Evolutionary conservation across 495 filamentous ascomycete genomes (phyloP).

Genomic region (Tetracladium setigerum): DNA sequence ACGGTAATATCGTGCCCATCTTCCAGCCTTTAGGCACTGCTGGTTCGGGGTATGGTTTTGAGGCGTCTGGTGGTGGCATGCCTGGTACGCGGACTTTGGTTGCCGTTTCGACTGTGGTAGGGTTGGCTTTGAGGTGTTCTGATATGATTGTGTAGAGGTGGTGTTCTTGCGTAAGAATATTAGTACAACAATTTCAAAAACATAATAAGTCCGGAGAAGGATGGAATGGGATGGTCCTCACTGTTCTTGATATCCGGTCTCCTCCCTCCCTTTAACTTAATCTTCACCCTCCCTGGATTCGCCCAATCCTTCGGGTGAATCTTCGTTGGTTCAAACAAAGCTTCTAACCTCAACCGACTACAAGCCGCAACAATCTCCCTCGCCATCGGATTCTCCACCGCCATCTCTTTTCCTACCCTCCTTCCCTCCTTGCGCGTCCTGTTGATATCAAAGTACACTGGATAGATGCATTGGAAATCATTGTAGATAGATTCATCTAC

Average conservation of each 20-base stretch:
- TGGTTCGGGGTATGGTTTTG: slow-evolving; percentile 59
- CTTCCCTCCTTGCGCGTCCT: slow-evolving; percentile 72
- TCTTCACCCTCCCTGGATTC: slow-evolving; percentile 84
- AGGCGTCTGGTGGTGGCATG: slow-evolving; percentile 36
- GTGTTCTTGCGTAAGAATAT: slow-evolving; percentile 47
- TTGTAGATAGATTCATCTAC: slow-evolving; percentile 55
- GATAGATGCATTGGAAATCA: slow-evolving; percentile 83
- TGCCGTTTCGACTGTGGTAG: slow-evolving; percentile 58
- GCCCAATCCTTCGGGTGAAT: slow-evolving; percentile 95
- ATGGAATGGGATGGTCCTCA: slow-evolving; percentile 28
- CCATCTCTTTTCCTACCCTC: slow-evolving; percentile 60
- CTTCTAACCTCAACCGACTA: slow-evolving; percentile 59
- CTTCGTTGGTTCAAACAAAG: slow-evolving; percentile 85
- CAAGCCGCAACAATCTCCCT: slow-evolving; percentile 84
- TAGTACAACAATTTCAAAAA: slow-evolving; percentile 3
- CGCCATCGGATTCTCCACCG: slow-evolving; percentile 80
- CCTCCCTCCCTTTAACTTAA: slow-evolving; percentile 56
- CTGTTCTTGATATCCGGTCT: slow-evolving; percentile 66
- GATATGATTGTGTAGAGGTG: slow-evolving; percentile 77
- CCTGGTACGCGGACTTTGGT: slow-evolving; percentile 17
- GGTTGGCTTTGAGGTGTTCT: slow-evolving; percentile 64
- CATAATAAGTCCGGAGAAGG: background rate
- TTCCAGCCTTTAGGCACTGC: slow-evolving; percentile 89
- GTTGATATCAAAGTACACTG: slow-evolving; percentile 81
- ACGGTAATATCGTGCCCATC: slow-evolving; percentile 71